Evolutionary conservation across 2,329 filamentous ascomycete species (phyloP).

Genomic region (Daldinia eschscholtzii): DNA sequence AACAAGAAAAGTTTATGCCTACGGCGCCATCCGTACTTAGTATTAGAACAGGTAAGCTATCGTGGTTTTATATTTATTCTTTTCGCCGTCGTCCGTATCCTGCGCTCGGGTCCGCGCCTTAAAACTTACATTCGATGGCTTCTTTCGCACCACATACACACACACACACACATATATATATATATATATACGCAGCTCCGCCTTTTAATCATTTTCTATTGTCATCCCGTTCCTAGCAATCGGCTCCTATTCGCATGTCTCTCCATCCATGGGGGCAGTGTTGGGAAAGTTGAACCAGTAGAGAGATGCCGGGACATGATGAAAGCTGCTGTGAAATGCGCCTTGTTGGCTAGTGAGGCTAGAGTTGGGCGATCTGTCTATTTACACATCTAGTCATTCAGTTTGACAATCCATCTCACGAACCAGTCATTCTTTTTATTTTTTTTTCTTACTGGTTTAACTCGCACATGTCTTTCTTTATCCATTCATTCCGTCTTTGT

Average conservation of each 20-base stretch:
- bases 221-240: slow-evolving; percentile 2
- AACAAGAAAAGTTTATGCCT: slow-evolving; percentile 17
- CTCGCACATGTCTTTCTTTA: background rate
- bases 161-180: background rate
- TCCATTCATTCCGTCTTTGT: slow-evolving; percentile 9
- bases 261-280: background rate
- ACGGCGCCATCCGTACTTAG: slow-evolving; percentile 28
- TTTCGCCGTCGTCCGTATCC: background rate
- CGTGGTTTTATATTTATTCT: slow-evolving; percentile 18
- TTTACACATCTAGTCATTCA: slow-evolving; percentile 9
- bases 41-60: slow-evolving; percentile 41
- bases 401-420: slow-evolving; percentile 18
- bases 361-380: slow-evolving; percentile 20
- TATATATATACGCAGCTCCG: too few relatives aligned
- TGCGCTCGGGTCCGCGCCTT: background rate
- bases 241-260: background rate
- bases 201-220: slow-evolving; percentile 4
- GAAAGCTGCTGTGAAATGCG: slow-evolving; percentile 34
- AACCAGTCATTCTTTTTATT: slow-evolving; percentile 15
- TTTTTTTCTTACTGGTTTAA: background rate
- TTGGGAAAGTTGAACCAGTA: slow-evolving; percentile 21
- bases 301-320: slow-evolving; percentile 19
- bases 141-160: background rate
- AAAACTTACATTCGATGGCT: background rate
- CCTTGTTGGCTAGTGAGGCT: slow-evolving; percentile 27